Base-by-base conservation (phyloP, 805 yeast species). In the Naumovozyma baii region DNA sequence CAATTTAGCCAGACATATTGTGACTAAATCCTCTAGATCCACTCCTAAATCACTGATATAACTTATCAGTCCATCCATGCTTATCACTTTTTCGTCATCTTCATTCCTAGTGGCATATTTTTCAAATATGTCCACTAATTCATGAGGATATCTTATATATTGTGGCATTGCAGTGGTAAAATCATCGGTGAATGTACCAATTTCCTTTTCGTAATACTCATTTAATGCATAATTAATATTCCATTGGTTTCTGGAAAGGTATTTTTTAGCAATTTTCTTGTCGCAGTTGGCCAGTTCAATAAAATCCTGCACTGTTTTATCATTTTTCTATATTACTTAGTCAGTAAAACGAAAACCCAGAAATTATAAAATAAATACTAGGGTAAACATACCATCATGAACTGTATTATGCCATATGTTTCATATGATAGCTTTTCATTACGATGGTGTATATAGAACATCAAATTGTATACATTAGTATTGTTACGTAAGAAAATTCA, bases 1-100 rank as follows among this genome's bases (percentile, higher is more conserved):
- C 37, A 80, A 69, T 50, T 76, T 78, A 0, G 92, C 85, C 9
- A 90, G 57, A 1, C 83, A 76, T 33, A 90, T 65, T 2, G 85
- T 80, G 4, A 67, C 72, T 7, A 76, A 67, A 53, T 88, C 87
- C 48, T 90, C 97, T 1, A 87, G 80, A 12, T 76, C 76, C 30
- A 80, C 67, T 0, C 73, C 78, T 35, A 90, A 61, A 49, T 80
- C 95, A 13, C 67, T 68, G 17, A 90, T 63, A 50, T 79, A 84
- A 31, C 54, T 48, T 8, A 88, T 57, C 0, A 96, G 81, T 0
- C 95, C 96, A 42, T 85, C 92, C 8, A 83, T 68, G 18, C 78
- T 90, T 30, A 87, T 83, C 1, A 55, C 60, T 12, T 57, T 54
- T 0, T 54, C 55, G 8, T 29, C 37, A 9, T 55, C 47, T 3